Base-by-base conservation (phyloP, 257 asterid species). In the Anisodus tanguticus region DNA sequence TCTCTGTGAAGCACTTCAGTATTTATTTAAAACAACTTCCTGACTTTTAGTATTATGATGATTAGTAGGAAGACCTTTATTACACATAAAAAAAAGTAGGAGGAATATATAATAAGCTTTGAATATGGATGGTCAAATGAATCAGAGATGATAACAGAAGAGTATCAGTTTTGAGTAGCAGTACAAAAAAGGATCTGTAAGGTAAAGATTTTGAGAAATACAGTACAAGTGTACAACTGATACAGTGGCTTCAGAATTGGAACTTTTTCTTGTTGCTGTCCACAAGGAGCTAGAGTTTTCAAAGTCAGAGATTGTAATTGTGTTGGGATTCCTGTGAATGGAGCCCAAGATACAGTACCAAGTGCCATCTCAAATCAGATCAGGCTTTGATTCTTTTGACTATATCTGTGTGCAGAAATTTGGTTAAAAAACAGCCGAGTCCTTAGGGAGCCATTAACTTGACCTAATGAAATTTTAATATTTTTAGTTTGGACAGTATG, bases 171-270 rank as follows among this genome's bases (percentile, higher is more conserved):
- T 31, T 31, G 79, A 57, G 80, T 45, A 55, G 54, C 63, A 51
- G 66, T 43, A 37, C 51, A 55, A 84, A 66, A 79, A 79, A 78
- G 22, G 4, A 31, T n/a, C 6, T 55, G 49, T 58, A 54, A 63
- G 39, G 81, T 47, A 8, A 79, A 78, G 83, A 60, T 37, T 79
- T 71, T 70, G 57, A 72, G 37, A 83, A 67, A 70, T 47, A 72
- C 54, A 68, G 45, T 76, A 76, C 79, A 66, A 49, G 67, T 8
- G 69, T 63, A 63, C 77, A 7, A 39, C 77, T 68, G 26, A 68
- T 68, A 58, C 64, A 47, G 72, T 67, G 69, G 77, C 53, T 35
- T 17, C 53, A 58, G 35, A 51, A 64, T 55, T 55, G n/a, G 37
- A 49, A 43, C 37, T 43, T 70, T 55, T 12, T 53, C 35, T 22